These are phyloP conservation scores for Dothistroma pini DNA, from an alignment of 2,329 filamentous ascomycete genomes.

Conservation along the genomic window DNA sequence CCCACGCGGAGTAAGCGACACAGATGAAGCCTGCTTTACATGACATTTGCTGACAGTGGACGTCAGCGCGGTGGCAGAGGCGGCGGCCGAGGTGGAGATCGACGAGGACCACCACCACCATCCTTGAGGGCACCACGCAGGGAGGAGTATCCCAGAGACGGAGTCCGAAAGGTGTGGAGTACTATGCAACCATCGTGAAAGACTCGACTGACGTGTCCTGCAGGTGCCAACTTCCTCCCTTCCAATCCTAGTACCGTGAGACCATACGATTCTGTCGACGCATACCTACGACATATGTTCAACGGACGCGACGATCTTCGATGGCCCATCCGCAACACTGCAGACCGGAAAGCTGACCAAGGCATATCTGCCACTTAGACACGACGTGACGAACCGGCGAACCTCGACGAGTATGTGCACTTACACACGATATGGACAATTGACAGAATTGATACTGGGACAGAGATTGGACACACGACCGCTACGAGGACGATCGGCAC, in stretches of 20 bases:
- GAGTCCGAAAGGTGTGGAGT: conserved; percentile 75
- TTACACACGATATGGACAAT: conserved; percentile 2
- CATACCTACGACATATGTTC: conserved; percentile 9
- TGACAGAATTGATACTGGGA: conserved; percentile 20
- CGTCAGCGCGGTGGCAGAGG: conserved; percentile 26
- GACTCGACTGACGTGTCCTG: conserved; percentile 8
- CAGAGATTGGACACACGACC: conserved; percentile 82
- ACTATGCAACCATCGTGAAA: neutral
- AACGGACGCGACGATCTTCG: conserved; percentile 23
- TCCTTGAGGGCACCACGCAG: conserved; percentile 57
- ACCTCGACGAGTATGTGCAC: conserved; percentile 63
- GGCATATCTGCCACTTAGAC: conserved; percentile 33
- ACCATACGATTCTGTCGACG: conserved; percentile 18
- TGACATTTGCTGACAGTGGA: conserved; percentile 8
- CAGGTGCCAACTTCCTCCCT: conserved; percentile 45
- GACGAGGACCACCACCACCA: conserved; percentile 49
- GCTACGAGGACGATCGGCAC: conserved; percentile 34
- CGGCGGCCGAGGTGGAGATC: conserved; percentile 25
- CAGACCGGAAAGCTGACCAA: conserved; percentile 35
- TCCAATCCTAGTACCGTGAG: conserved; percentile 35
- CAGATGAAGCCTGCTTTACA: neutral
- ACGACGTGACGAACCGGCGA: conserved; percentile 37
- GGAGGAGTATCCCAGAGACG: conserved; percentile 67
- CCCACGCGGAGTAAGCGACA: conserved; percentile 39
- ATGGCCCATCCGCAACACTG: conserved; percentile 20